Evolutionary conservation across 2,329 filamentous ascomycete species (phyloP), one percentile per base, ranked within the genome.

Genomic region (Pseudogymnoascus sp.): DNA sequence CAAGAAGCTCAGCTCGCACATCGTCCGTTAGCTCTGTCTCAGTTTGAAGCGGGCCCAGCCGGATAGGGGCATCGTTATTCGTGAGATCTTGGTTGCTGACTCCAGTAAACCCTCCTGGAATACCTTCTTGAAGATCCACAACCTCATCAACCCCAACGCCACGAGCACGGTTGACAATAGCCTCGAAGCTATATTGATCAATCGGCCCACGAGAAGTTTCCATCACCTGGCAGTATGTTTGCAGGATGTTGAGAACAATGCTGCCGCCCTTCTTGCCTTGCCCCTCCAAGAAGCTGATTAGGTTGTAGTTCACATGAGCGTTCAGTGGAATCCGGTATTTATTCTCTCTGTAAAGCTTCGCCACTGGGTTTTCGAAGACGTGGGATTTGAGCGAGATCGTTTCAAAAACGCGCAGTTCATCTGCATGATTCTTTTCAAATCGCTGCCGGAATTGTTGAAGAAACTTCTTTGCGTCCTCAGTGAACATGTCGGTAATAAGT

Each of bases 251-350:
- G 38, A 89, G 85, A 67, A 97, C 85, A 13, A 93, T 85, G 6
- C 85, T 84, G 15, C 92, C 93, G 10, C 92, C 92, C 61, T 89
- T 85, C 60, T 90, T 89, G 13, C 88, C 84, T 67, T 96, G 93
- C n/a, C 87, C 86, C 74, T 97, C 93, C 0, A 99, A 80, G 69
- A 93, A 96, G 69, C 92, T 89, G 71, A 96, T 88, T 7, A 97
- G 82, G 65, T 90, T 90, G 64, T 87, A 88, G 64, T 90, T 92
- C 0, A 92, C 88, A 69, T 93, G 88, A 64, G 88, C 88, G 70
- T 93, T 97, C n/a, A 99, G 79, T 0, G 91, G 91, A 37, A 99
- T 82, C 11, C 91, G 86, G 73, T 97, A 99, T 74, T 91, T 95
- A 79, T 93, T 93, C 63, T 87, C 84, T 42, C 85, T 84, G 75